phyloP scores from a whole-genome alignment of 1,284 basidiomycete species.

The Paramarasmius palmivorus region DNA sequence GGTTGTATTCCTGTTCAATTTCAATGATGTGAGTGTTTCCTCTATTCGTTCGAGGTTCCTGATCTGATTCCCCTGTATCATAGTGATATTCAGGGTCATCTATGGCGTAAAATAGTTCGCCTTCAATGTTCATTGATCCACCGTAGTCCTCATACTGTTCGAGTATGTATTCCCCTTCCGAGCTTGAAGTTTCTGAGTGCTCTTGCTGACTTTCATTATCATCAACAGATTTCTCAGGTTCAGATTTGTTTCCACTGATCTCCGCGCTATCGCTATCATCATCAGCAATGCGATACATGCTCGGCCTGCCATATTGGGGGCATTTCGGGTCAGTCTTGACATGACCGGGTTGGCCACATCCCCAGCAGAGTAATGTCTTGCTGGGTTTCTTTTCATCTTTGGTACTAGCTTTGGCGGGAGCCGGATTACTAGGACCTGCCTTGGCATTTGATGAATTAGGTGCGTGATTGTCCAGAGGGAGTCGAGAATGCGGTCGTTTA shows the following conservation, averaged over 20 bases:
- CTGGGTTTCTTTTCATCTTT: background rate
- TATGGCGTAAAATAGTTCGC: no score
- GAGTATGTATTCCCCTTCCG: constrained; percentile 1
- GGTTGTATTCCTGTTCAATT: background rate
- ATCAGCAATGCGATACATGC: background rate
- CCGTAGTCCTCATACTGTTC: background rate
- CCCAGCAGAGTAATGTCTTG: constrained; percentile 1
- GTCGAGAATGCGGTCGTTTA: no score
- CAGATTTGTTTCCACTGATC: no score
- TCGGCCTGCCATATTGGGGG: constrained; percentile 17
- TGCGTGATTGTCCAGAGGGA: no score
- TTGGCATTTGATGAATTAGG: no score
- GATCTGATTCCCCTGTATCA: no score
- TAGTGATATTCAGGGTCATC: no score
- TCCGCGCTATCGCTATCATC: background rate
- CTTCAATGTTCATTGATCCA: background rate
- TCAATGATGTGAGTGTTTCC: background rate
- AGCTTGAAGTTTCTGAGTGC: background rate
- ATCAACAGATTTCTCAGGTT: constrained; percentile 1
- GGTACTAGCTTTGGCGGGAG: background rate
- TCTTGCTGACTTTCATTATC: background rate
- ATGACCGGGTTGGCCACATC: constrained; percentile 1
- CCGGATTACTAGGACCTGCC: no score
- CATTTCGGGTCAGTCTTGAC: constrained; percentile 18
- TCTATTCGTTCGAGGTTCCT: no score